Evolutionary conservation across 768 basidiomycete genomes (phyloP), one percentile per base, ranked within the genome.

Genomic region (Nevesoporus exiguus): DNA sequence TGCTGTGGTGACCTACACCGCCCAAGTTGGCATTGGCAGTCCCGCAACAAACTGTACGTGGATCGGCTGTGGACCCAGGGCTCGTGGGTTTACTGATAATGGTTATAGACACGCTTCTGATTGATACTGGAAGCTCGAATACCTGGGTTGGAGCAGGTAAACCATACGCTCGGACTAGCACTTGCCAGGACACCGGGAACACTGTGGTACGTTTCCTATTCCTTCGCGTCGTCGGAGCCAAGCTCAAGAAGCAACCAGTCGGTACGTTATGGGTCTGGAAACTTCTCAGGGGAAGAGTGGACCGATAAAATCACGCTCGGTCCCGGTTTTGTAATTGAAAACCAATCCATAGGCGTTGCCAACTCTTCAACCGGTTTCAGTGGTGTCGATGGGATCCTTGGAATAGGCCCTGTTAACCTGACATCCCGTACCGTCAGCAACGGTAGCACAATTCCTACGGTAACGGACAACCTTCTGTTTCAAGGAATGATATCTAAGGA

Each of bases 331-430:
- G 43, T 52, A 13, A 47, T 59, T n/a, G 8, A 29, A 19, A 29
- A 51, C 0, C 76, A 78, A 60, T 66, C 64, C n/a, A 71, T 77
- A 17, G 55, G 74, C 14, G 71, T 69, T 45, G 74, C 77, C 4
- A 40, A 52, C 1, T 29, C 17, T 2, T 14, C 49, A 6, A 25
- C 14, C 14, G 40, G 49, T n/a, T 31, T 50, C 30, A 41, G 5
- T 13, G 49, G 21, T 19, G 9, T 31, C 14, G 74, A 77, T 50
- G 76, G 76, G 9, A 73, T 76, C 47, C 67, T 77, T 19, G 59
- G 76, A 66, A 45, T 60, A 13, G 68, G 74, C 15, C 76, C 76
- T 17, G 48, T 41, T 6, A 68, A 63, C 49, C 58, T 76, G 22
- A 75, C 75, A 1, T 22, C 53, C 7, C 63, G 56, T 46, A 66